These are phyloP conservation scores for Daldinia vernicosa DNA, from an alignment of 495 filamentous ascomycete species.

Conservation along the genomic window DNA sequence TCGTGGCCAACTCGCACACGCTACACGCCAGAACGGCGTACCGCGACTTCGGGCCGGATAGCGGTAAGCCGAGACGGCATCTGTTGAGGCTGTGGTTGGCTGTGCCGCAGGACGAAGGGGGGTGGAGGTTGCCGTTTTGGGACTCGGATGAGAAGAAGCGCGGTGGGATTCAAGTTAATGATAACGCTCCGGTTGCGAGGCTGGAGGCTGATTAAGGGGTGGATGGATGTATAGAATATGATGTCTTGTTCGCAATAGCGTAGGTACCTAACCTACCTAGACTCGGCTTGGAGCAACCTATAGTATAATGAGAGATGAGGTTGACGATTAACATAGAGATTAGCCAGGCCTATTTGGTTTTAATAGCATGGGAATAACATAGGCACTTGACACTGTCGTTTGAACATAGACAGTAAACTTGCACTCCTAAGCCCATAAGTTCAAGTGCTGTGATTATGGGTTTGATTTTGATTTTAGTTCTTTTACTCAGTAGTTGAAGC, in stretches of 20 bases:
- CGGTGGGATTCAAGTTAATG: slow-evolving; percentile 86
- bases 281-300: neutral
- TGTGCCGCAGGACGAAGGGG: slow-evolving; percentile 81
- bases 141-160: slow-evolving; percentile 85
- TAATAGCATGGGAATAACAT: too few relatives aligned
- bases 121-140: slow-evolving; percentile 84
- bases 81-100: slow-evolving; percentile 88
- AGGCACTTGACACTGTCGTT: too few relatives aligned
- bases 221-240: neutral
- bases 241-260: neutral
- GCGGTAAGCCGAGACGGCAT: slow-evolving; percentile 66
- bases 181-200: slow-evolving; percentile 65
- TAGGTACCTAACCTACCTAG: neutral
- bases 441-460: neutral
- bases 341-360: neutral
- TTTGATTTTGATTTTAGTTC: neutral
- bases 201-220: slow-evolving; percentile 43
- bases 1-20: slow-evolving; percentile 73
- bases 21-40: slow-evolving; percentile 76
- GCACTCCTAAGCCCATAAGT: neutral
- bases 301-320: neutral
- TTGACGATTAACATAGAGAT: neutral
- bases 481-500: neutral
- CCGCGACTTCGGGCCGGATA: slow-evolving; percentile 66
- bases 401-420: neutral